Percentiles rank a stretch among this genome's conserved stretches.
These are phyloP conservation scores for Hippophae tibetana DNA, from an alignment of 306 rosid species.

Conservation along the genomic window DNA sequence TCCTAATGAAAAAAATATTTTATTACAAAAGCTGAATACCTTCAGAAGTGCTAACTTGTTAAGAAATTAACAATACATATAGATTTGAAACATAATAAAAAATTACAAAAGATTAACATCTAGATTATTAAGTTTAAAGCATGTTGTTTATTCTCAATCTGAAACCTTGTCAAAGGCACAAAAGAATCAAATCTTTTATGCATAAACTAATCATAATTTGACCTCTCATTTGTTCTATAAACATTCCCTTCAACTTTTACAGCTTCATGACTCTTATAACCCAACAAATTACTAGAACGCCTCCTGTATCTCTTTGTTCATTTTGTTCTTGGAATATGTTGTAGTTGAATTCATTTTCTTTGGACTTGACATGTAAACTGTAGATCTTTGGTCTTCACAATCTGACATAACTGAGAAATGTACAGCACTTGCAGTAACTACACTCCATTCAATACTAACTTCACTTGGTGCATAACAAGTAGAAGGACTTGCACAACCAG, in stretches of 20 bases:
- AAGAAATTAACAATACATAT: neutral
- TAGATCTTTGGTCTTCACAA: conserved; percentile 40
- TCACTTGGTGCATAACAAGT: conserved; percentile 85
- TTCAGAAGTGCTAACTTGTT: too few species aligned
- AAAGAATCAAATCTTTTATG: conserved; percentile 28
- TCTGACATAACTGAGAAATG: conserved; percentile 64
- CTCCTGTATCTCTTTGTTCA: conserved; percentile 24
- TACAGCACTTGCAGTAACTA: conserved; percentile 76
- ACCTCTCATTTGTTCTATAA: conserved; percentile 23
- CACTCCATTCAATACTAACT: conserved; percentile 94
- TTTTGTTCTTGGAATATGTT: neutral
- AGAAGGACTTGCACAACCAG: conserved; percentile 56
- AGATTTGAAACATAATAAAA: neutral
- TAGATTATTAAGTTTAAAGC: conserved; percentile 25
- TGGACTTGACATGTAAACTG: conserved; percentile 19
- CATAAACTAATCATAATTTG: conserved; percentile 9
- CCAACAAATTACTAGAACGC: conserved; percentile 33
- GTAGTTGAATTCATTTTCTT: conserved; percentile 5
- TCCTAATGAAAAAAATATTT: too few species aligned
- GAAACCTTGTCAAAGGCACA: conserved; percentile 34
- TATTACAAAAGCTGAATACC: too few species aligned
- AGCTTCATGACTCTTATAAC: conserved; percentile 71
- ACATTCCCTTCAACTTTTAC: conserved; percentile 59
- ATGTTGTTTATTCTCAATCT: conserved; percentile 36
- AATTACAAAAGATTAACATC: neutral